These are phyloP conservation scores for Backusella tuberculispora DNA, from an alignment of 192 early-diverging fungal species.

Conservation along the genomic window DNA sequence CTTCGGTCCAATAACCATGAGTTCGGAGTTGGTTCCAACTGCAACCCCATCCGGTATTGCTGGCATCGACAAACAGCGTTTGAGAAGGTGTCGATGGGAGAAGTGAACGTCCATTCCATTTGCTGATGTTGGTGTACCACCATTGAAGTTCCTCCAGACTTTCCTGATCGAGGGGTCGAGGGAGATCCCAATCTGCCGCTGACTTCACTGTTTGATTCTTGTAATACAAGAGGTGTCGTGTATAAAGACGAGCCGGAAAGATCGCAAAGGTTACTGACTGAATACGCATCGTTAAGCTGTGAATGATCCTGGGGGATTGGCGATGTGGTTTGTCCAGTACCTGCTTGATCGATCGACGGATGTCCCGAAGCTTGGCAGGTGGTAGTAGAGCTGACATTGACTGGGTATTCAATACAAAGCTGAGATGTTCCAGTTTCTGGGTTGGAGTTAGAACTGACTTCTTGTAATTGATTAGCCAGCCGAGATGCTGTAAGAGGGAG, in stretches of 20 bases:
- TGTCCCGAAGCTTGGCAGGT: conserved; percentile 29
- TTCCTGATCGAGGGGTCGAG: not conserved
- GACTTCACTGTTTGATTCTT: conserved; percentile 31
- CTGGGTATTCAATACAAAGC: conserved; percentile 30
- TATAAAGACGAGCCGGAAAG: conserved; percentile 38
- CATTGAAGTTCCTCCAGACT: conserved; percentile 17
- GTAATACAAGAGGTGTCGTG: conserved; percentile 24
- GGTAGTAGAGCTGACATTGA: conserved; percentile 36
- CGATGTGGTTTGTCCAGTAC: conserved; percentile 15
- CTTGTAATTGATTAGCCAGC: conserved; percentile 29
- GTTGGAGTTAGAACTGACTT: conserved; percentile 34
- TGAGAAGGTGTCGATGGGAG: conserved; percentile 25
- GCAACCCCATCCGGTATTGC: conserved; percentile 35
- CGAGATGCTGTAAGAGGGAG: conserved; percentile 1
- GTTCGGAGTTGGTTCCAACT: not conserved
- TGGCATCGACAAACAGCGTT: conserved; percentile 38
- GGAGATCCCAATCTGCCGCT: not conserved
- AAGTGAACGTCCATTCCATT: conserved; percentile 35
- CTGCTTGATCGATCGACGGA: conserved; percentile 32
- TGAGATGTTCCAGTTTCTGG: conserved; percentile 40
- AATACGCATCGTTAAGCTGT: conserved; percentile 33
- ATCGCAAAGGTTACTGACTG: conserved; percentile 35
- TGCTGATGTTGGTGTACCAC: conserved; percentile 12
- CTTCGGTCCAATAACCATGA: conserved; percentile 25
- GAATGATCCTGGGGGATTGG: conserved; percentile 10